Percentiles rank a stretch among this genome's conserved stretches.
phyloP scores from a whole-genome alignment of 306 rosid species.

The Castanopsis chinensis region DNA sequence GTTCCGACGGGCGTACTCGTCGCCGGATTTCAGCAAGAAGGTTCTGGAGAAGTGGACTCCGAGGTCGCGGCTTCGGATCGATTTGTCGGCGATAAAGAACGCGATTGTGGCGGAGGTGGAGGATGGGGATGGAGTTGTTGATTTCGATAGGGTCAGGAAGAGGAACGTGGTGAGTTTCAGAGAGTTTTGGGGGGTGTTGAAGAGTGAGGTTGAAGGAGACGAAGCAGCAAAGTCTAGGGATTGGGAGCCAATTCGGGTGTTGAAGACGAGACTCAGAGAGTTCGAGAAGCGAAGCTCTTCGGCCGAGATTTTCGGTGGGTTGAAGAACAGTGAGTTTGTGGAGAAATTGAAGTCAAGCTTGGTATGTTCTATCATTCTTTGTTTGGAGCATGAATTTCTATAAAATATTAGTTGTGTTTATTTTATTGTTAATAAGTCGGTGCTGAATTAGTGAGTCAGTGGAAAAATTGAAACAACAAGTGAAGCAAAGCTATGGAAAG shows the following conservation, averaged over 20 bases:
- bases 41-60: slow-evolving; percentile 93
- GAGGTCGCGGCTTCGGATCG: slow-evolving; percentile 70
- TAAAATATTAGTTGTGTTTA: background rate
- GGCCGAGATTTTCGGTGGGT: slow-evolving; percentile 57
- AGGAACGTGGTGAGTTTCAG: slow-evolving; percentile 47
- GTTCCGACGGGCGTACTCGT: slow-evolving; percentile 71
- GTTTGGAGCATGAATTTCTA: background rate
- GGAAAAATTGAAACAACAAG: background rate
- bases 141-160: slow-evolving; percentile 31
- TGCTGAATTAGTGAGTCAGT: background rate
- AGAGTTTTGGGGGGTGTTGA: slow-evolving; percentile 88
- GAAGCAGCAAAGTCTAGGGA: slow-evolving; percentile 41
- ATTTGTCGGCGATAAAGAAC: slow-evolving; percentile 76
- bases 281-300: slow-evolving; percentile 80
- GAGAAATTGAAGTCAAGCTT: slow-evolving; percentile 85
- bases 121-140: slow-evolving; percentile 32
- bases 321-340: slow-evolving; percentile 76
- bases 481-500: background rate
- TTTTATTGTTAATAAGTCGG: background rate
- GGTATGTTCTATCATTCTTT: slow-evolving; percentile 45
- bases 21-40: slow-evolving; percentile 90
- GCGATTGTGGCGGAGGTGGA: slow-evolving; percentile 77
- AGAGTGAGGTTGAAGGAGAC: slow-evolving; percentile 49
- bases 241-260: slow-evolving; percentile 91
- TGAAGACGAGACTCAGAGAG: slow-evolving; percentile 77